Percentiles rank a stretch among this genome's conserved stretches.
Evolutionary conservation across 2,329 filamentous ascomycete species (phyloP).

Genomic region (Neonectria coccinea): DNA sequence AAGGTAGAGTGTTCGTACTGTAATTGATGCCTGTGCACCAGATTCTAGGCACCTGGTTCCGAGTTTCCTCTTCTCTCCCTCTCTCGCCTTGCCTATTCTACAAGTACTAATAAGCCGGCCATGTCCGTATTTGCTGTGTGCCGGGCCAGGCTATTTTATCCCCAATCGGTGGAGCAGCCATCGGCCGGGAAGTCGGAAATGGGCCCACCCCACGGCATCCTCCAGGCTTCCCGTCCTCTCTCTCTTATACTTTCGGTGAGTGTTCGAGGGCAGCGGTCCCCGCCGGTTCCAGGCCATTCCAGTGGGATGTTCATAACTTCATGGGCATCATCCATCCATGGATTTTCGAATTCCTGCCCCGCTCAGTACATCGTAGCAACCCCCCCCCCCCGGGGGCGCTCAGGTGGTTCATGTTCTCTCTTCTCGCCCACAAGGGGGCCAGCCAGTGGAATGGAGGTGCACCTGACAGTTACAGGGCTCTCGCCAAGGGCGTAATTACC

Average conservation of each 20-base stretch:
- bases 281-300: neutral
- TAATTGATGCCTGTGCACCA: neutral
- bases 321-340: neutral
- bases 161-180: constrained; percentile 26
- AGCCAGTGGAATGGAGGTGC: neutral
- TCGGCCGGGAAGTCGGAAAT: constrained; percentile 41
- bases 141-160: constrained; percentile 3
- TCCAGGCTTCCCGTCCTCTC: neutral
- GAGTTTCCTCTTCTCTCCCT: neutral
- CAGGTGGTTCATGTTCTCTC: constrained; percentile 1
- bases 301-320: neutral
- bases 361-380: neutral
- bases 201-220: constrained; percentile 4
- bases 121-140: constrained; percentile 15
- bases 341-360: neutral
- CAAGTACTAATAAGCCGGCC: constrained; percentile 16
- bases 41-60: neutral
- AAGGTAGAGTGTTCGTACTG: neutral
- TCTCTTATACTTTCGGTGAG: constrained; percentile 6
- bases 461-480: constrained; percentile 10
- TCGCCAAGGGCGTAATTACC: constrained; percentile 3
- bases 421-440: neutral
- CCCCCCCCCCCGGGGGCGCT: neutral
- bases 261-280: neutral
- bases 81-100: neutral